Evolutionary conservation across 768 basidiomycete species (phyloP), one percentile per base, ranked within the genome.

Genomic region (Mycena capillaripes): DNA sequence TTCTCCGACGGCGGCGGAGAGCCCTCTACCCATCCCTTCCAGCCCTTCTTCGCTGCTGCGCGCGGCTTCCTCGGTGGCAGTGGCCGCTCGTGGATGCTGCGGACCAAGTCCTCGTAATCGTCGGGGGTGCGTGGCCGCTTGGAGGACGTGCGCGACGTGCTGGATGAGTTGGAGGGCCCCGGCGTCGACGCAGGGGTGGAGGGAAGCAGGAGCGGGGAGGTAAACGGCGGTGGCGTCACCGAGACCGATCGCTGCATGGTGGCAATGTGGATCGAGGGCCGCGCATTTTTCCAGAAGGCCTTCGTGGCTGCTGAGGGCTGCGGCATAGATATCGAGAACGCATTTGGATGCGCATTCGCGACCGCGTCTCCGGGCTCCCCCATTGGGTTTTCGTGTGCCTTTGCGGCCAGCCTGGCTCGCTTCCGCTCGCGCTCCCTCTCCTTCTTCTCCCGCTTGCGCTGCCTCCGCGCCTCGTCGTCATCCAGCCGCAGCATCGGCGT

Each of bases 1-100:
- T 94, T 95, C 76, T 91, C 88, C 19, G 93, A 93, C 25, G 94
- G 92, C 62, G 90, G 90, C 29, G 93, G 93, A 25, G 93, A 94
- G 75, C 93, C 94, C 84, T 95, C 94, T 25, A 95, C 92, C 94
- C 94, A 95, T 44, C 94, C 94, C 84, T 95, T 95, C 94, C 94
- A 95, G 21, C 94, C 94, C 81, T 95, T 95, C 82, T 87, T 91
- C 40, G 88, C 91, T 0, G 91, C 86, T 52, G 87, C 84, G 75
- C 92, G 91, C 85, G 89, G 93, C 80, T 86, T 88, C 53, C 87
- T 86, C n/a, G 76, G 79, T 29, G 77, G 76, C 32, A 12, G 6
- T 52, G 62, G 77, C 46, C 73, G 78, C 64, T 80, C 76, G 69
- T 65, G 72, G 58, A 71, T 70, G 70, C 62, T 79, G 74, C 14